phyloP scores from a whole-genome alignment of 768 basidiomycete species.

The Dioszegia aurantiaca region DNA sequence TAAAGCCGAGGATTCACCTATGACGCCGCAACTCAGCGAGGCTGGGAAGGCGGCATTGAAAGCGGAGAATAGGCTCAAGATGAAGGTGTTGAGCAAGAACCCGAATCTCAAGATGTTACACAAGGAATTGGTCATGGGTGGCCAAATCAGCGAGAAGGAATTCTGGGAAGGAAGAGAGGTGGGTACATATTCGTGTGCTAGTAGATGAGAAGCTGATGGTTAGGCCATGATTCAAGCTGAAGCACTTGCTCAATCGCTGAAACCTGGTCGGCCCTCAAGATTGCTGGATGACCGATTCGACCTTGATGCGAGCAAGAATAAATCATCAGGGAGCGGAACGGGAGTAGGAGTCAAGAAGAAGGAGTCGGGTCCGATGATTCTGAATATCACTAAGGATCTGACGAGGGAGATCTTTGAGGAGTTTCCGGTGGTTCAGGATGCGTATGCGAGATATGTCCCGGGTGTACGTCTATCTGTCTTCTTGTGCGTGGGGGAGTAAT shows the following conservation, averaged over 20 bases:
- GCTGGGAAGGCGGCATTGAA: conserved; percentile 9
- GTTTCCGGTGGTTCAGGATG: conserved; percentile 89
- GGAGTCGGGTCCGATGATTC: conserved; percentile 60
- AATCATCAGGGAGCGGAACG: conserved; percentile 60
- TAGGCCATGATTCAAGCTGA: conserved; percentile 45
- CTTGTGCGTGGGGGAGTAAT: neutral
- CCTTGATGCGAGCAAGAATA: conserved; percentile 71
- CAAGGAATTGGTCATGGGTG: conserved; percentile 72
- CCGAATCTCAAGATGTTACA: conserved; percentile 77
- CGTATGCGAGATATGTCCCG: conserved; percentile 89
- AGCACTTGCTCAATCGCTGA: conserved; percentile 47
- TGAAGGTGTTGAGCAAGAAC: conserved; percentile 66
- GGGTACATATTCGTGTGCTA: conserved; percentile 31
- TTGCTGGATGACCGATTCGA: conserved; percentile 55
- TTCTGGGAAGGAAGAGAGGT: conserved; percentile 98
- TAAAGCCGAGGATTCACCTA: conserved; percentile 30
- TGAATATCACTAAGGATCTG: conserved; percentile 57
- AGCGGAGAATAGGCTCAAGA: conserved; percentile 8
- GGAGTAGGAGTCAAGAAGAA: conserved; percentile 63
- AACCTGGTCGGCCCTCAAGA: conserved; percentile 50
- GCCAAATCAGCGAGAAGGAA: conserved; percentile 75
- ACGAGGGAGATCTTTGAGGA: conserved; percentile 97
- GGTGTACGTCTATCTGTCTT: conserved; percentile 54
- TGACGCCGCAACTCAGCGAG: conserved; percentile 9
- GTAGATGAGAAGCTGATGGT: neutral